Percentiles rank a stretch among this genome's conserved stretches.
phyloP scores from a whole-genome alignment of 1,284 basidiomycete species.

The Cerrena zonata region DNA sequence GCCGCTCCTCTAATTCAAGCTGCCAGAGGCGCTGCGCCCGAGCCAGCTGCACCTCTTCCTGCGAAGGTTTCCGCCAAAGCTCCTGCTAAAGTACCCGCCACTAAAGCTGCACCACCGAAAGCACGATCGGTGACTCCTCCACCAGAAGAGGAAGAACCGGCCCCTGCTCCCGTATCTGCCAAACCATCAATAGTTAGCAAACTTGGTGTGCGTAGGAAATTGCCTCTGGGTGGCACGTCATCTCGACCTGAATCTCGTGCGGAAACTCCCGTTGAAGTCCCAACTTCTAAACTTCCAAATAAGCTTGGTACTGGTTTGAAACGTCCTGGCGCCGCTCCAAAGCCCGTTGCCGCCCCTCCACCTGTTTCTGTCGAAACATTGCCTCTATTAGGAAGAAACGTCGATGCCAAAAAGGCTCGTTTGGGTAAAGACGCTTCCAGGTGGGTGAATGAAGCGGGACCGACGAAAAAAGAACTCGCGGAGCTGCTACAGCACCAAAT shows the following conservation, averaged over 20 bases:
- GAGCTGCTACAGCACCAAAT: constrained; percentile 88
- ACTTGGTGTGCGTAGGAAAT: constrained; percentile 57
- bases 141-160: neutral
- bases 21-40: constrained; percentile 41
- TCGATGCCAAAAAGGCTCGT: constrained; percentile 70
- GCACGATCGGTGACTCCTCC: neutral
- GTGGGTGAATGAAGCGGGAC: constrained; percentile 80
- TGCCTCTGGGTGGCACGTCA: constrained; percentile 53
- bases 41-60: constrained; percentile 24
- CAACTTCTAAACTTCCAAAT: constrained; percentile 32
- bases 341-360: constrained; percentile 29
- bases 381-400: constrained; percentile 67
- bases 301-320: constrained; percentile 45
- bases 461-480: constrained; percentile 80
- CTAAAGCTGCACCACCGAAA: neutral
- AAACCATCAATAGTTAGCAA: constrained; percentile 33
- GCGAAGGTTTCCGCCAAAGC: constrained; percentile 23
- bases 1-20: constrained; percentile 86
- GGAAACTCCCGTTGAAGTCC: constrained; percentile 46
- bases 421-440: constrained; percentile 74
- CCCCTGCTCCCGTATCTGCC: constrained; percentile 12
- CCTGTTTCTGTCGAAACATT: constrained; percentile 32
- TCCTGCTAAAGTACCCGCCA: constrained; percentile 12
- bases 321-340: constrained; percentile 38
- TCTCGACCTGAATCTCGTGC: constrained; percentile 56